Evolutionary conservation across 371 early-diverging fungal species (phyloP), one percentile per base, ranked within the genome.

Genomic region (Mucor circinelloides): DNA sequence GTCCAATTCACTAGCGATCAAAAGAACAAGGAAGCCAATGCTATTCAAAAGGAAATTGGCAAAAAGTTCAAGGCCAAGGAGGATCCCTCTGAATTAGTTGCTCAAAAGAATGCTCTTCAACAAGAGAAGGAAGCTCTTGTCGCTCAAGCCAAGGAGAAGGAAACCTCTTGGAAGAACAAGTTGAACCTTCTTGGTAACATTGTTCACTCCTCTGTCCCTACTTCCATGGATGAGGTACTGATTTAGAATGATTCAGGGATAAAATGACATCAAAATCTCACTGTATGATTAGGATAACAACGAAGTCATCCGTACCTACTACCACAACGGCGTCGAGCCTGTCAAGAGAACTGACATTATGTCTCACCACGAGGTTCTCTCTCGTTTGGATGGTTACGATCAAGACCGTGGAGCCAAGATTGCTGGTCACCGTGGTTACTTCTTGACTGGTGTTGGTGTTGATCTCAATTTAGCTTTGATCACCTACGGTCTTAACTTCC

Each of bases 371-470:
- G 97, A 98, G 83, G 95, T 99, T 13, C 83, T 99, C 76, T 84
- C 91, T 67, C 91, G 93, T 68, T 83, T 99, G 57, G 97, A 88
- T 65, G 99, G 97, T 54, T 96, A 92, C 73, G 98, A 99, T 75
- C 87, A 93, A 68, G 94, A 92, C 62, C 89, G 99, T 72, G 98
- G 95, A 81, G 87, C 95, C 74, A 97, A 97, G 70, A 94, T 99
- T 58, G 95, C 99, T 34, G 99, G 99, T 19, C 99, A 99, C 84
- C 96, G 99, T 74, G 99, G 99, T 57, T 99, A 98, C 81, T 99
- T 98, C 82, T 86, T 99, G 74, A 95, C 91, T 21, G 95, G 94
- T 42, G 91, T 89, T 7, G 98, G 99, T 76, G 99, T 99, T 23
- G 95, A 97, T 73, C 87, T 99, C 62, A 97, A 97, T 81, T 82